These are phyloP conservation scores for Phyllosticta paracitricarpa DNA, from an alignment of 2,329 filamentous ascomycete genomes.

Conservation along the genomic window DNA sequence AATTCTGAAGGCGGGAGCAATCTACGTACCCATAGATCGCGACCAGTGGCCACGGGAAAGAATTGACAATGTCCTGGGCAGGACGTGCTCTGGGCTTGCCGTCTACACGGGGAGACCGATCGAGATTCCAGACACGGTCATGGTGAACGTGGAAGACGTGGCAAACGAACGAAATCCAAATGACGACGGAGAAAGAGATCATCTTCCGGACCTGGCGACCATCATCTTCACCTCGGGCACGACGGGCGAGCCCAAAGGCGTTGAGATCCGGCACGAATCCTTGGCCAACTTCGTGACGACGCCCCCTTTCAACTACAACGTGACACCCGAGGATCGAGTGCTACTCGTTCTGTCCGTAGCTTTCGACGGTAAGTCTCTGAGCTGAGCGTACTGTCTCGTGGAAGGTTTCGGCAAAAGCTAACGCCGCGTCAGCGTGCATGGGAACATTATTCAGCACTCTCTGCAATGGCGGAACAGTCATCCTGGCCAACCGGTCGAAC, in stretches of 20 bases:
- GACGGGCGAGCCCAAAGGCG: background rate
- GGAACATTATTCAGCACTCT: background rate
- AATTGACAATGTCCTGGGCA: background rate
- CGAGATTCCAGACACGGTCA: background rate
- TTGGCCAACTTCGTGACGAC: background rate
- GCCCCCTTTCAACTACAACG: background rate
- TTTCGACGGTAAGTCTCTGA: background rate
- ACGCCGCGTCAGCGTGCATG: background rate
- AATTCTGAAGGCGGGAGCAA: constrained; percentile 2
- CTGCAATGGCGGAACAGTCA: background rate
- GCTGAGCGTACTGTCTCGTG: background rate
- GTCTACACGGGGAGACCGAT: background rate
- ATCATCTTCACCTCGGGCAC: background rate
- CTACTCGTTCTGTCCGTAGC: constrained; percentile 2
- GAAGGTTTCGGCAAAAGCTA: background rate
- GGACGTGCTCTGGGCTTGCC: background rate
- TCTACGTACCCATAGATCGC: constrained; percentile 3
- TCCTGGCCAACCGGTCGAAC: background rate
- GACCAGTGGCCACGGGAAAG: background rate
- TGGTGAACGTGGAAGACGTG: background rate
- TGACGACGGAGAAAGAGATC: no score
- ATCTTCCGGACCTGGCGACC: background rate
- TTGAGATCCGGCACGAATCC: background rate
- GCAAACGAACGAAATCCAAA: no score
- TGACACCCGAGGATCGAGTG: background rate